Conservation (phyloP, 2,329 filamentous ascomycete genomes). For the Emergomyces africanus region DNA sequence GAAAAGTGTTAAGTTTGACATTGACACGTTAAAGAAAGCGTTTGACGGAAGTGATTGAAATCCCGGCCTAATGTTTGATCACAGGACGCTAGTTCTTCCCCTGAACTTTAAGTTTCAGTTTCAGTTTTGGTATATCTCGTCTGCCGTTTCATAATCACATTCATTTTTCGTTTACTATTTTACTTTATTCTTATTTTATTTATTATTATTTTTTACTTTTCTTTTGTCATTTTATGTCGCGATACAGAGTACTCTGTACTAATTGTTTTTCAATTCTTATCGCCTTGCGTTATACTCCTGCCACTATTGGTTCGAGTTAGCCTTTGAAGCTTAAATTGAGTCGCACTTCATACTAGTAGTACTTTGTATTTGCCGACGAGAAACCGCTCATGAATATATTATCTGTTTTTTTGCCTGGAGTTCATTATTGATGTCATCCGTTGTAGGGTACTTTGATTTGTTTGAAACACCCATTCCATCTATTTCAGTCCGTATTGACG, state of each 20-base stretch:
- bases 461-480: neutral
- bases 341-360: neutral
- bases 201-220: neutral
- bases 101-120: too few species aligned
- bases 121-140: neutral
- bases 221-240: neutral
- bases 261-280: neutral
- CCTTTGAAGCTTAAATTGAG: neutral
- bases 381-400: neutral
- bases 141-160: neutral
- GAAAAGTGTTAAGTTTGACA: slow-evolving; percentile 34
- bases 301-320: neutral
- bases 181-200: neutral
- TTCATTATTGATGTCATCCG: neutral
- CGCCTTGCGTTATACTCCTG: neutral
- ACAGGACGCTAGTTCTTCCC: neutral
- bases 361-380: neutral
- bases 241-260: neutral
- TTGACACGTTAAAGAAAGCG: slow-evolving; percentile 27
- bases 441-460: neutral
- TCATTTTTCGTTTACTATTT: neutral
- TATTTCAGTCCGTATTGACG: too few species aligned
- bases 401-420: neutral
- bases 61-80: too few species aligned
- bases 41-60: slow-evolving; percentile 13